A percentile compares a stretch with the other conserved stretches of the same genome.
These are phyloP conservation scores for Zygosaccharomyces pseudobailii DNA, from an alignment of 1,139 yeast species.

Conservation along the genomic window DNA sequence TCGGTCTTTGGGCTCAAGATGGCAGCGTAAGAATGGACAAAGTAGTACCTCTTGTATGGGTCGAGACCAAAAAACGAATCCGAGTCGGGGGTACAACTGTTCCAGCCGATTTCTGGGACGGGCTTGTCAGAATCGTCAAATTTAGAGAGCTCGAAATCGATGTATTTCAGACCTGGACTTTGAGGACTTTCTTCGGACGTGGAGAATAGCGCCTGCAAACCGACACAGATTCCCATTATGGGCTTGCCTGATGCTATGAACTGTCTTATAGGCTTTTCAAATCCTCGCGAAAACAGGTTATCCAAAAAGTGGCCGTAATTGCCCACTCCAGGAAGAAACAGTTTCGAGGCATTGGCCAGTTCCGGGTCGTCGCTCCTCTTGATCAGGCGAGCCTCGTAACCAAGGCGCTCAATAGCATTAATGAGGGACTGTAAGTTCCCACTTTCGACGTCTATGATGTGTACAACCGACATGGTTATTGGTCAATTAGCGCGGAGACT, in stretches of 20 bases:
- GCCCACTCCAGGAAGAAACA: conserved; percentile 92
- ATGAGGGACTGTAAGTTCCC: conserved; percentile 87
- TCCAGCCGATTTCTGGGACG: conserved; percentile 98
- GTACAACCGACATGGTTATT: conserved; percentile 40
- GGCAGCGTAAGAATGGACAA: conserved; percentile 91
- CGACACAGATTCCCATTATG: conserved; percentile 96
- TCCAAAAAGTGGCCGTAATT: conserved; percentile 90
- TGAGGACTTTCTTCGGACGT: conserved; percentile 72
- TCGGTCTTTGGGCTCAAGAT: conserved; percentile 42
- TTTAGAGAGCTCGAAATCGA: conserved; percentile 50
- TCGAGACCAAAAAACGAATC: conserved; percentile 54
- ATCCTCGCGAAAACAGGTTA: conserved; percentile 55
- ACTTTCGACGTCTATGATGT: conserved; percentile 86
- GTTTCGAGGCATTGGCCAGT: conserved; percentile 45
- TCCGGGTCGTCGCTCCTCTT: conserved; percentile 41
- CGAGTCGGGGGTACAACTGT: conserved; percentile 39
- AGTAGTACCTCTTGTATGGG: conserved; percentile 70
- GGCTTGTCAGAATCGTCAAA: conserved; percentile 65
- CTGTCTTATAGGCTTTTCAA: conserved; percentile 57
- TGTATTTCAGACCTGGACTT: conserved; percentile 50
- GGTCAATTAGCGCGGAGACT: background rate
- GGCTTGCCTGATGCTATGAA: conserved; percentile 73
- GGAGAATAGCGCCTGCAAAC: conserved; percentile 75
- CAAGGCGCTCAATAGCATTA: conserved; percentile 77
- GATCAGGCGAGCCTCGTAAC: conserved; percentile 58